Percentiles rank a stretch among this genome's conserved stretches.
Conservation (phyloP, 1,284 basidiomycete species). For the Malassezia pachydermatis region DNA sequence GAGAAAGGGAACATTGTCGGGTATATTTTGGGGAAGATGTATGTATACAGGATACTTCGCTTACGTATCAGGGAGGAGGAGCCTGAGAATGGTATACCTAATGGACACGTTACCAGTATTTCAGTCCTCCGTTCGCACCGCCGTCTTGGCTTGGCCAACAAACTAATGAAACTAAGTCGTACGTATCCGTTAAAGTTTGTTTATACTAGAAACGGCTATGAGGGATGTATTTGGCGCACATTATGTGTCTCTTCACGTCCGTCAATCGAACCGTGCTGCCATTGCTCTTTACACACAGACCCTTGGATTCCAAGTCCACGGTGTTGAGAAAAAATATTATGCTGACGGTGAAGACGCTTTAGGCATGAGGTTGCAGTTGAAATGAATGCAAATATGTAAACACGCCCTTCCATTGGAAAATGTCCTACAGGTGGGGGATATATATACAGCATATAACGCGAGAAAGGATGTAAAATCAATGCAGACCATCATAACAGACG, state of each 20-base stretch:
- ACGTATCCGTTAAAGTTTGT: constrained; percentile 17
- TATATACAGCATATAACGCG: not conserved
- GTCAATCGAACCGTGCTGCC: constrained; percentile 46
- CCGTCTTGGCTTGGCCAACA: constrained; percentile 42
- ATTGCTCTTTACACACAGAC: constrained; percentile 43
- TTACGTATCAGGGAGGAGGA: constrained; percentile 35
- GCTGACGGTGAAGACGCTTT: constrained; percentile 46
- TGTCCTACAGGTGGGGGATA: not conserved
- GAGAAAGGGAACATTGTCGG: constrained; percentile 78
- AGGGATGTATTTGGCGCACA: constrained; percentile 42
- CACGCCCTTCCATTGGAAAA: not conserved
- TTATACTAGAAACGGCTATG: constrained; percentile 39
- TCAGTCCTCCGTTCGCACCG: constrained; percentile 42
- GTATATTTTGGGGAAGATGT: constrained; percentile 88
- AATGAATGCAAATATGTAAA: too few relatives aligned
- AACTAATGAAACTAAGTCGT: constrained; percentile 47
- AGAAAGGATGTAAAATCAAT: not conserved
- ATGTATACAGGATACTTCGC: not conserved
- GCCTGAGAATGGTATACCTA: constrained; percentile 43
- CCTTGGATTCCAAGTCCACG: constrained; percentile 44
- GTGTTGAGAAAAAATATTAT: constrained; percentile 44
- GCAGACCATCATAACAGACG: constrained; percentile 5
- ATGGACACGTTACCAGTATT: constrained; percentile 48
- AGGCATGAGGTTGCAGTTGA: constrained; percentile 40
- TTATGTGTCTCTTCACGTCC: constrained; percentile 44